Evolutionary conservation across 345 rosid genomes (phyloP).

Genomic region (Rhizophora apiculata): DNA sequence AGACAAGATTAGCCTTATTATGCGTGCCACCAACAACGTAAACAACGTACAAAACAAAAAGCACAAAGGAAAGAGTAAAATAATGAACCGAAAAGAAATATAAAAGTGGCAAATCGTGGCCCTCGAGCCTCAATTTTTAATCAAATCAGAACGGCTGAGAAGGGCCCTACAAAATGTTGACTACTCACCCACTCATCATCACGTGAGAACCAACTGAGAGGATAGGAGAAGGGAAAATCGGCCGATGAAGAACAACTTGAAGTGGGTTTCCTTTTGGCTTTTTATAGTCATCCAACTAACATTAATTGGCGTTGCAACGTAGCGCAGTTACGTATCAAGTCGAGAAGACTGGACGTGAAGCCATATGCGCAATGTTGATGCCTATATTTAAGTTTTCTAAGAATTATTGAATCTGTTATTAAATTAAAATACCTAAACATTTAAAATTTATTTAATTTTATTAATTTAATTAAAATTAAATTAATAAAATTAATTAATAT

Average conservation of each 20-base stretch:
- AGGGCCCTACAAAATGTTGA: slow-evolving; percentile 16
- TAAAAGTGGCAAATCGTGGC: background rate
- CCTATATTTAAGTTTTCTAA: no score
- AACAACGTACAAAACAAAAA: background rate
- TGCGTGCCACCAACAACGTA: no score
- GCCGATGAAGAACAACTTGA: background rate
- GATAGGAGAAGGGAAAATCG: background rate
- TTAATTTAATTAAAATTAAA: no score
- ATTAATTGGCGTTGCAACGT: no score
- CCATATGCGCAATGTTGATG: no score
- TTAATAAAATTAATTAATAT: no score
- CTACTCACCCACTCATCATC: background rate
- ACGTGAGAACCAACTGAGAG: background rate
- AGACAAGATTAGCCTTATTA: background rate
- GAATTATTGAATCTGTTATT: no score
- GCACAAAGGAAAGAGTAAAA: no score
- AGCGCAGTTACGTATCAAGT: no score
- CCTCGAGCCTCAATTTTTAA: slow-evolving; percentile 18
- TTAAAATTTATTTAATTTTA: no score
- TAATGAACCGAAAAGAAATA: background rate
- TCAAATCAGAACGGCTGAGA: background rate
- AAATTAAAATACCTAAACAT: no score
- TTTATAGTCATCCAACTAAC: slow-evolving; percentile 6
- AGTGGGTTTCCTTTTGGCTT: background rate
- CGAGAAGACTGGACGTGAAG: no score